Evolutionary conservation across 257 asterid genomes (phyloP).

Genomic region (Solanum acaule): DNA sequence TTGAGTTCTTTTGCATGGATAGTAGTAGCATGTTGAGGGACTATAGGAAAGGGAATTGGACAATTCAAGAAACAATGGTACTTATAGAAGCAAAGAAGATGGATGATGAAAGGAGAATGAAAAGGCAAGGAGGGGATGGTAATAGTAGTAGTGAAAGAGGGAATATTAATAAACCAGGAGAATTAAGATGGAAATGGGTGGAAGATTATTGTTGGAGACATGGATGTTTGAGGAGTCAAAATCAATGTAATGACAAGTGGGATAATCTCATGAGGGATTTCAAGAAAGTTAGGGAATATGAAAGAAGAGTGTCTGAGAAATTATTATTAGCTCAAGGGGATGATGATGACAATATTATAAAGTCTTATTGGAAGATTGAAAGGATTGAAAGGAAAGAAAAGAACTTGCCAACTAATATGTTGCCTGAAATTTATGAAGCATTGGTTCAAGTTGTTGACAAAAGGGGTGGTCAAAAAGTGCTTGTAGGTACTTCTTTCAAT

Average conservation of each 20-base stretch:
- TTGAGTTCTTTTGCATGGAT: slow-evolving; percentile 32
- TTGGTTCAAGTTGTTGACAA: slow-evolving; percentile 60
- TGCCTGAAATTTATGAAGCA: slow-evolving; percentile 68
- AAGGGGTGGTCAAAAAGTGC: slow-evolving; percentile 22
- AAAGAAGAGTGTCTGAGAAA: slow-evolving; percentile 21
- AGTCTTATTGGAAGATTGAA: slow-evolving; percentile 79
- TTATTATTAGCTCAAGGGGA: background rate
- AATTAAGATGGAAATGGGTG: slow-evolving; percentile 95
- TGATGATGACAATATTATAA: background rate
- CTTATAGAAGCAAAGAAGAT: slow-evolving; percentile 77
- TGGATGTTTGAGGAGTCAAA: slow-evolving; percentile 79
- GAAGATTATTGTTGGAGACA: slow-evolving; percentile 86
- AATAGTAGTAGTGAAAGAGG: slow-evolving; percentile 19
- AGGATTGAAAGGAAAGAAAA: slow-evolving; percentile 60
- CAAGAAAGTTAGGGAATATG: slow-evolving; percentile 76
- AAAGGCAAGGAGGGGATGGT: slow-evolving; percentile 37
- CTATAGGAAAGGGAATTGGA: slow-evolving; percentile 95
- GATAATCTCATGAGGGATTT: slow-evolving; percentile 93
- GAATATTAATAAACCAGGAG: slow-evolving; percentile 46
- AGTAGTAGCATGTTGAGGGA: slow-evolving; percentile 34
- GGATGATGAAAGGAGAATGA: slow-evolving; percentile 84
- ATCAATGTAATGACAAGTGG: slow-evolving; percentile 95
- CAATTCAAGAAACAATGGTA: slow-evolving; percentile 70
- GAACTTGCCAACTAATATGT: slow-evolving; percentile 72
- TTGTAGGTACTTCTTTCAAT: background rate